Evolutionary conservation across 163 green algal species (phyloP), one percentile per base, ranked within the genome.

Genomic region (Chlorella variabilis): DNA sequence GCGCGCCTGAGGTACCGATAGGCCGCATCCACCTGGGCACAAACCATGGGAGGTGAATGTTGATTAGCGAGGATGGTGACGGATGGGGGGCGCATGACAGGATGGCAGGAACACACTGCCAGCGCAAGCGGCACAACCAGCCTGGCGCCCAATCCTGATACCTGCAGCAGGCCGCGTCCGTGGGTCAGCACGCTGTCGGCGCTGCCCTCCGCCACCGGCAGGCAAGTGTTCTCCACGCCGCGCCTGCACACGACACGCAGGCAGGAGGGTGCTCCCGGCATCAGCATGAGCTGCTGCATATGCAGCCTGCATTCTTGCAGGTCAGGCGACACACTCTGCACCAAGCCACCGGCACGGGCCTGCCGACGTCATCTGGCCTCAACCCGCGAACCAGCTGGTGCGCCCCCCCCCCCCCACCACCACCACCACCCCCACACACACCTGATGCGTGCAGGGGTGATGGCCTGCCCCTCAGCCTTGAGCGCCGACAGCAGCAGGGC

Each of bases 141-240:
- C n/a, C n/a, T n/a, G n/a, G n/a, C n/a, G n/a, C n/a, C n/a, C n/a
- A n/a, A n/a, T n/a, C n/a, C n/a, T n/a, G n/a, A n/a, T 36, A 94
- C 94, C 91, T 98, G 94, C 31, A 98, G 83, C 15, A 98, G 86
- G 31, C 95, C 95, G 0, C 86, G 80, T 41, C 95, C 95, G 82
- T 96, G 93, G 2, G 93, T 97, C 15, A 98, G 86, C 33, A 83
- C 76, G 21, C 82, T 85, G 66, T 94, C 90, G 27, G 89, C 49
- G 2, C 75, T 48, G 18, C 69, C 83, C 3, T 75, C 83, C 2
- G 86, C 86, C 27, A 96, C 51, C 17, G 84, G 86, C 59, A 83
- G 1, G 23, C 81, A 88, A 3, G 93, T 98, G 79, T 96, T 95
- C 74, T 97, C 94, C n/a, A 97, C 68, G 0, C 94, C 95, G 18